A percentile compares a stretch with the other conserved stretches of the same genome.
Conservation (phyloP, 352 stramenopile species). For the Globisporangium mamillatum region DNA sequence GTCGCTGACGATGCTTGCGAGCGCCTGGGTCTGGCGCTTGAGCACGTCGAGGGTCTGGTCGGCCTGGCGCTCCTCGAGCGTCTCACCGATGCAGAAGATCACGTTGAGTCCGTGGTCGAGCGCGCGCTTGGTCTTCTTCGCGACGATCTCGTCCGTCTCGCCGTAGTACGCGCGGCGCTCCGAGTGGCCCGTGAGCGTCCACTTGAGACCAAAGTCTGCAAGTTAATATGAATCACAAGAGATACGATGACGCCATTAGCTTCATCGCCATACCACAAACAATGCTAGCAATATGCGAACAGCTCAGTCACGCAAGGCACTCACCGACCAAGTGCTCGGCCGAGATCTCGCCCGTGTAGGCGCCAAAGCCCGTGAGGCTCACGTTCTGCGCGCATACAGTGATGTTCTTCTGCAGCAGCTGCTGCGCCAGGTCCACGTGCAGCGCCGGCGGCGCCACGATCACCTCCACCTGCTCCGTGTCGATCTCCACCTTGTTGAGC, state of each 20-base stretch:
- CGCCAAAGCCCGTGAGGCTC: conserved; percentile 82
- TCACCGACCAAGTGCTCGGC: conserved; percentile 83
- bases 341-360: conserved; percentile 92
- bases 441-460: conserved; percentile 76
- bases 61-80: conserved; percentile 85
- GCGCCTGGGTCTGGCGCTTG: conserved; percentile 93
- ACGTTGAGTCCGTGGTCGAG: conserved; percentile 87
- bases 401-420: conserved; percentile 57
- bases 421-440: conserved; percentile 57
- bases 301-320: not conserved
- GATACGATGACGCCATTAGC: not conserved
- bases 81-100: conserved; percentile 98
- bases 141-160: conserved; percentile 93
- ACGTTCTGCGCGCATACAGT: conserved; percentile 78
- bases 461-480: conserved; percentile 67
- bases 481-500: conserved; percentile 70
- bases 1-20: conserved; percentile 84
- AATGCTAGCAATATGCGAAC: not conserved
- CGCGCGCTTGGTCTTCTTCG: conserved; percentile 91
- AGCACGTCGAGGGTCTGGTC: conserved; percentile 92
- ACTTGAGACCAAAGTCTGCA: conserved; percentile 66
- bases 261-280: not conserved
- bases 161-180: conserved; percentile 90
- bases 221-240: not conserved
- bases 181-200: conserved; percentile 90